phyloP scores from a whole-genome alignment of 2,329 filamentous ascomycete species.

The Neofusicoccum kwambonambiense region DNA sequence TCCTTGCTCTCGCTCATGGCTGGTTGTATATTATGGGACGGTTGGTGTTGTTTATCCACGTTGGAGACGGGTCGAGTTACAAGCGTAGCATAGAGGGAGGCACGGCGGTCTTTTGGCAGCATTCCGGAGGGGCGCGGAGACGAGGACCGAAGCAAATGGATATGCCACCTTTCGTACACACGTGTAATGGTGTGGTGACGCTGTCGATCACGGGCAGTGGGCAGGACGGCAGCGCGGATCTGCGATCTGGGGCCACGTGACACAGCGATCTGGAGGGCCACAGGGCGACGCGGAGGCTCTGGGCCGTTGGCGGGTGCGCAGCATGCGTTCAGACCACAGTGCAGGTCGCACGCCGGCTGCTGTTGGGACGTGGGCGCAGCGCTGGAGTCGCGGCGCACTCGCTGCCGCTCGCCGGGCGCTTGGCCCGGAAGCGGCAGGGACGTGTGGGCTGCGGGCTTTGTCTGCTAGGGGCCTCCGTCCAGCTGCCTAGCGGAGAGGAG shows the following conservation, averaged over 20 bases:
- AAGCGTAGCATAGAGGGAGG: slow-evolving; percentile 9
- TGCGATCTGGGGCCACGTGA: slow-evolving; percentile 12
- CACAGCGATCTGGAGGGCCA: neutral
- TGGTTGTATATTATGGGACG: slow-evolving; percentile 17
- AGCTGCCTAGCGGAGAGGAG: slow-evolving; percentile 12
- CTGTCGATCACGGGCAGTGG: neutral
- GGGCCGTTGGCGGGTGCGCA: slow-evolving; percentile 1
- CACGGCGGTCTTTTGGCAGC: slow-evolving; percentile 8
- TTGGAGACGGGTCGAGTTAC: slow-evolving; percentile 13
- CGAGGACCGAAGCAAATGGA: slow-evolving; percentile 5
- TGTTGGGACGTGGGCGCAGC: neutral
- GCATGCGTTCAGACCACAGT: neutral
- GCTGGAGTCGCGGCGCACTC: neutral
- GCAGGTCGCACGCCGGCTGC: neutral
- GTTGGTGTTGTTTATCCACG: neutral
- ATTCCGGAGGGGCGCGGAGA: neutral
- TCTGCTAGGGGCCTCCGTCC: neutral
- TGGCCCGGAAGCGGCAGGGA: neutral
- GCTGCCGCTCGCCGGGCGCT: neutral
- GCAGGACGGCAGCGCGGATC: neutral
- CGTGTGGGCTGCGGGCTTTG: neutral
- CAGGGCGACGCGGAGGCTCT: neutral
- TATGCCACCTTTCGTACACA: slow-evolving; percentile 1
- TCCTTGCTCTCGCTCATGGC: neutral
- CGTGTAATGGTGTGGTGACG: neutral